A percentile compares a stretch with the other conserved stretches of the same genome.
Evolutionary conservation across 257 asterid species (phyloP).

Genomic region (Ophiorrhiza pumila): DNA sequence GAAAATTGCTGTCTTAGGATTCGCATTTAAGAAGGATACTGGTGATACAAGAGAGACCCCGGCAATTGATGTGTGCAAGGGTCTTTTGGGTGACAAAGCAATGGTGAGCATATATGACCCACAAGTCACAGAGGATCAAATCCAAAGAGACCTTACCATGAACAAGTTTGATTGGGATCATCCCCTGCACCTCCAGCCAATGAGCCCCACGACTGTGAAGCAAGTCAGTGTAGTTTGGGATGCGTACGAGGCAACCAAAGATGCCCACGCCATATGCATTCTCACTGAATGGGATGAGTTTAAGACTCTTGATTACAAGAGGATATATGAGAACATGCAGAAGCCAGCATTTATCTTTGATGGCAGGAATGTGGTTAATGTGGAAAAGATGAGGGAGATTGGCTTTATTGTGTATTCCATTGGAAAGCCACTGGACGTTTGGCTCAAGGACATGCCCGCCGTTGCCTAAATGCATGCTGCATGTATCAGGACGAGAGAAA

Average conservation of each 20-base stretch:
- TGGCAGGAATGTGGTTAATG: conserved; percentile 70
- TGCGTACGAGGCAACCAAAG: conserved; percentile 72
- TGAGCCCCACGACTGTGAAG: conserved; percentile 75
- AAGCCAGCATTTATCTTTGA: conserved; percentile 80
- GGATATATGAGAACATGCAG: conserved; percentile 82
- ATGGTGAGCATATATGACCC: conserved; percentile 79
- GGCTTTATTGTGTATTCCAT: conserved; percentile 82
- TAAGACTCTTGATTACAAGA: conserved; percentile 70
- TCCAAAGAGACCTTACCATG: conserved; percentile 84
- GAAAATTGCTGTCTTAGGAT: conserved; percentile 71
- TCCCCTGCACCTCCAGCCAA: conserved; percentile 85
- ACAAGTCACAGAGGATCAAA: conserved; percentile 79
- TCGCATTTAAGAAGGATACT: conserved; percentile 82
- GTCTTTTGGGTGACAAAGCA: conserved; percentile 79
- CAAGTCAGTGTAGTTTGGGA: conserved; percentile 66
- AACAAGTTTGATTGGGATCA: conserved; percentile 89
- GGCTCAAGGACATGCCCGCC: conserved; percentile 95
- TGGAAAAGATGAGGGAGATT: conserved; percentile 66
- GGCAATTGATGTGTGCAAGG: conserved; percentile 84
- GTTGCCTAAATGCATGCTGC: conserved; percentile 42
- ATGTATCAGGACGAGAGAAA: conserved; percentile 21
- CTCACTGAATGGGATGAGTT: conserved; percentile 94
- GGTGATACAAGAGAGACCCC: conserved; percentile 89
- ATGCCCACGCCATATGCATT: conserved; percentile 76
- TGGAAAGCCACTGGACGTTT: conserved; percentile 85